Percentiles rank a stretch among this genome's conserved stretches.
These are phyloP conservation scores for Aristolochia californica DNA, from an alignment of 164 flowering plant genomes.

Conservation along the genomic window DNA sequence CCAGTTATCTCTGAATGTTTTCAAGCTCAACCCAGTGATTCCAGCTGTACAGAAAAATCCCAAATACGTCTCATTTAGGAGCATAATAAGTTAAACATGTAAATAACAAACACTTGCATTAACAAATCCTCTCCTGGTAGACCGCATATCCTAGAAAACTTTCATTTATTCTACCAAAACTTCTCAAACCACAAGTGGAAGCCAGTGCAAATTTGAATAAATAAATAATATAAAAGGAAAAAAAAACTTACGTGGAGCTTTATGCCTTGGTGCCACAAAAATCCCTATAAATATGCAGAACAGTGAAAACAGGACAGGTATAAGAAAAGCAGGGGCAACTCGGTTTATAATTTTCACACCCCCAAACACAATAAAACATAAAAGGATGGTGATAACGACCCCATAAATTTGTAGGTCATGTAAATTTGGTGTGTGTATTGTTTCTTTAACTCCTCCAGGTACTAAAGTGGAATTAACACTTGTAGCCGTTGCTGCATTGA, in stretches of 20 bases:
- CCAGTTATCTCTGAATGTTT: constrained; percentile 79
- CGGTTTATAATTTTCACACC: constrained; percentile 97
- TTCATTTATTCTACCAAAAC: too few species aligned
- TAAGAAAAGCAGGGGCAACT: constrained; percentile 97
- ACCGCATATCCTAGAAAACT: too few species aligned
- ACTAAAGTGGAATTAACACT: constrained; percentile 56
- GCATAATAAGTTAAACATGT: not conserved
- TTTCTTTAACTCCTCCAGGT: constrained; percentile 21
- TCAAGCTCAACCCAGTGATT: constrained; percentile 77
- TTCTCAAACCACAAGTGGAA: too few species aligned
- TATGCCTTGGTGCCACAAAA: constrained; percentile 41
- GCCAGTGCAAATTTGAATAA: too few species aligned
- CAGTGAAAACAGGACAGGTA: constrained; percentile 82
- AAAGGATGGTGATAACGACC: constrained; percentile 76
- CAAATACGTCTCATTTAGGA: not conserved
- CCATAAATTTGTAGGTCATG: constrained; percentile 98
- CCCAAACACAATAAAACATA: constrained; percentile 95
- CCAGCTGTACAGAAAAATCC: constrained; percentile 55
- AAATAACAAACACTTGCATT: not conserved
- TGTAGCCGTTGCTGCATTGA: constrained; percentile 54
- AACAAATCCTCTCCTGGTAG: not conserved
- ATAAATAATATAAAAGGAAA: too few species aligned
- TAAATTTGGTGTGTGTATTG: constrained; percentile 53
- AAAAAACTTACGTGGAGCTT: constrained; percentile 58
- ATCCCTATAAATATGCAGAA: constrained; percentile 85